Base-by-base conservation (phyloP, 169 alveolate genomes). In the Pseudocohnilembus persalinus region DNA sequence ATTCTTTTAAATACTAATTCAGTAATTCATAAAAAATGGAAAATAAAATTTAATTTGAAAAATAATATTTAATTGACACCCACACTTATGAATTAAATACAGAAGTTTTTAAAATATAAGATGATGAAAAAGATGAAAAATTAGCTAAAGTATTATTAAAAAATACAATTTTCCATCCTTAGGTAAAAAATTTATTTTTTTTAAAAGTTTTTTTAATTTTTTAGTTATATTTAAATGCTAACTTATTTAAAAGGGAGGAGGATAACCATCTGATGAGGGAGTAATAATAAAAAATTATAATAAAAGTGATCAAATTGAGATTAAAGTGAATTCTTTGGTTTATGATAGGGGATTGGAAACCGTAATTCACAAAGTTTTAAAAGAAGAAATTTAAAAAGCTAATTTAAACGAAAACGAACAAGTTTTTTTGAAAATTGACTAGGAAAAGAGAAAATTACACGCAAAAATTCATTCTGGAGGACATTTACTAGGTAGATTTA, bases 381-480 rank as follows among this genome's bases (percentile, higher is more conserved):
- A 20, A 49, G 68, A 49, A 11, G 68, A 11, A 11, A 11, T 49
- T 49, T 4, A 49, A 49, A 49, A 49, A 49, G 4, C 68, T 11
- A 20, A 20, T 11, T 20, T 49, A 11, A 11, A 49, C 4, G 68
- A 11, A 49, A 49, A 49, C 68, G 4, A 4, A 49, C 20, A 49
- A 49, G 20, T 49, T 49, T 11, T 11, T 11, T 49, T 49, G 20
- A 11, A 4, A 0, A 73, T 82, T 20, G 92, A 94, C 88, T 94
- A 92, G 74, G 83, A 80, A 31, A 65, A 78, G 78, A 77, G 97
- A 83, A 88, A 89, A 73, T 31, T 77, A 0, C 73, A 75, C 77
- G 97, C 95, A 27, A 84, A 89, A 81, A 31, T 84, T 30, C 97
- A 94, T 87, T 92, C 96, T 74, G 97, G 93, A 25, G 97, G 97